Percentiles rank a stretch among this genome's conserved stretches.
Conservation (phyloP, 805 yeast genomes). For the Candida fluviatilis region DNA sequence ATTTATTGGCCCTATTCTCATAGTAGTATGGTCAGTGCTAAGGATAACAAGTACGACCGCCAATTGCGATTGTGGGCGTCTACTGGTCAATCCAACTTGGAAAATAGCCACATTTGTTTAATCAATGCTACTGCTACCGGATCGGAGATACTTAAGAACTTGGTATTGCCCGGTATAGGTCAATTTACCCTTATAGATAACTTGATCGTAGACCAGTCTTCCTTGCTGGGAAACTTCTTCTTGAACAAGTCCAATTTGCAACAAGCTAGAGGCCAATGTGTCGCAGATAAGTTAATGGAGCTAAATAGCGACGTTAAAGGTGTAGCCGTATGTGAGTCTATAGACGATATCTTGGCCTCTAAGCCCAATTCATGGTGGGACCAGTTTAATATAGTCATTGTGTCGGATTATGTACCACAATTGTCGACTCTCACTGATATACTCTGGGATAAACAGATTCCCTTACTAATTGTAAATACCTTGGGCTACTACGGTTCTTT, state of each 20-base stretch:
- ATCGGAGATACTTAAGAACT: conserved; percentile 70
- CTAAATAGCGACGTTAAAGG: conserved; percentile 59
- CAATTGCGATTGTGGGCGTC: conserved; percentile 86
- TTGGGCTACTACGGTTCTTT: conserved; percentile 66
- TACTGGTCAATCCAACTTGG: conserved; percentile 64
- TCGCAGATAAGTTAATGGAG: conserved; percentile 43
- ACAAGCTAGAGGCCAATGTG: conserved; percentile 31
- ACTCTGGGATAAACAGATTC: conserved; percentile 45
- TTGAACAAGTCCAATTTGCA: conserved; percentile 44
- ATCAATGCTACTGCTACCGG: conserved; percentile 55
- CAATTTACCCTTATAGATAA: conserved; percentile 56
- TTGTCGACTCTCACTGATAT: conserved; percentile 26
- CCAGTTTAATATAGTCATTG: conserved; percentile 47
- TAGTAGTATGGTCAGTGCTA: conserved; percentile 30
- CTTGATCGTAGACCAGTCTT: conserved; percentile 32
- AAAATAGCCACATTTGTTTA: conserved; percentile 55
- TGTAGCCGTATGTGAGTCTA: conserved; percentile 12
- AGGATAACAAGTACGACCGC: conserved; percentile 66
- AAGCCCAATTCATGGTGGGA: conserved; percentile 37
- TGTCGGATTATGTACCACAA: conserved; percentile 25
- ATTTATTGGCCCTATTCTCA: no score
- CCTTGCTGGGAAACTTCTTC: conserved; percentile 62
- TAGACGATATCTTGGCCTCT: conserved; percentile 9
- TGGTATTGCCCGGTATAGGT: conserved; percentile 73
- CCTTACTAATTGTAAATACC: conserved; percentile 49